Percentiles rank a stretch among this genome's conserved stretches.
Evolutionary conservation across 352 stramenopile genomes (phyloP).

Genomic region (Globisporangium sylvaticum): DNA sequence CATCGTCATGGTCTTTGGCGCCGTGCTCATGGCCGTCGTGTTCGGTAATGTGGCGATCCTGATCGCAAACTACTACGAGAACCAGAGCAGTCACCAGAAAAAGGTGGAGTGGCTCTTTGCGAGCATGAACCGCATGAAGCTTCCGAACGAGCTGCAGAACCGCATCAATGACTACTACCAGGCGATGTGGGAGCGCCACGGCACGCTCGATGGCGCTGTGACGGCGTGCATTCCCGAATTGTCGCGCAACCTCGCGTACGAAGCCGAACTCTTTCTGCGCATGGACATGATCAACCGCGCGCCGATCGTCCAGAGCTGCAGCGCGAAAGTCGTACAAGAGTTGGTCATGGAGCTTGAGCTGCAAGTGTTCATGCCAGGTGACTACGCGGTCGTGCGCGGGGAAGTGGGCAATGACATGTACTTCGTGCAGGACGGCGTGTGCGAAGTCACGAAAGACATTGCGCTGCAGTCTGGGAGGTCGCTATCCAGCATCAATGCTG

Average conservation of each 20-base stretch:
- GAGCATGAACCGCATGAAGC: slow-evolving; percentile 78
- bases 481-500: neutral
- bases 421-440: slow-evolving; percentile 77
- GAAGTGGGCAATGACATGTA: slow-evolving; percentile 88
- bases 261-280: slow-evolving; percentile 78
- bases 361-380: slow-evolving; percentile 82
- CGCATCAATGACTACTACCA: slow-evolving; percentile 87
- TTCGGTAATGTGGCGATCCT: slow-evolving; percentile 86
- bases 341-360: slow-evolving; percentile 80
- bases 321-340: slow-evolving; percentile 78
- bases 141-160: slow-evolving; percentile 75
- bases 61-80: slow-evolving; percentile 86
- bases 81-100: slow-evolving; percentile 76
- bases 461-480: slow-evolving; percentile 6
- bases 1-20: slow-evolving; percentile 60
- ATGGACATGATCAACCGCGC: slow-evolving; percentile 88
- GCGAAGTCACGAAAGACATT: slow-evolving; percentile 76
- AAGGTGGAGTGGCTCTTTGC: slow-evolving; percentile 88
- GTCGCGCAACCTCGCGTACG: slow-evolving; percentile 74
- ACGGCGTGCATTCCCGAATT: slow-evolving; percentile 77
- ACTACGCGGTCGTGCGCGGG: slow-evolving; percentile 79
- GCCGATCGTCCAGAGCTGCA: slow-evolving; percentile 81
- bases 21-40: slow-evolving; percentile 80
- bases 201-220: slow-evolving; percentile 70
- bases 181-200: slow-evolving; percentile 82